Base-by-base conservation (phyloP, 176 grass and related monocot genomes). In the Microstegium vimineum region DNA sequence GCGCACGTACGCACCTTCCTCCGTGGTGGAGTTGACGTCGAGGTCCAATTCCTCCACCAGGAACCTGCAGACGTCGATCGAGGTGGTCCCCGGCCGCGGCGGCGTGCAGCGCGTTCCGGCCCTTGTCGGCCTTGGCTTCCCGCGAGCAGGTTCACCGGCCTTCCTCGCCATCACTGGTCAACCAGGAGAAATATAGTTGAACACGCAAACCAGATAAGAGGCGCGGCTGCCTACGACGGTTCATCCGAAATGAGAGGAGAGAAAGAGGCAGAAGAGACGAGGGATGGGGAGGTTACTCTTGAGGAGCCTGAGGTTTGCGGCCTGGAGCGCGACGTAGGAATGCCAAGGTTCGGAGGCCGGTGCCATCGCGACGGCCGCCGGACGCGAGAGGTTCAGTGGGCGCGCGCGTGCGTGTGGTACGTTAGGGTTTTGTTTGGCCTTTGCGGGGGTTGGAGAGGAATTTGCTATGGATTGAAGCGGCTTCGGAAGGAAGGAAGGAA, bases 11-110 rank as follows among this genome's bases (percentile, higher is more conserved):
- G 4, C 3, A 85, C 83, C 78, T 63, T 62, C 27, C 6, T 27
- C 42, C 2, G 35, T 49, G 6, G 14, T 31, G 1, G 54, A 73
- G 25, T 87, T 84, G 64, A 84, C 42, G 45, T 84, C 81, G 7
- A 91, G 13, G 25, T 49, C 75, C 60, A 35, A 25, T 20, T 83
- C 84, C 69, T 87, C 85, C 22, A 91, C 72, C 61, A 91, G 54
- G 46, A 87, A 87, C 76, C 74, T 83, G 75, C 84, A 87, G 41
- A 59, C 46, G 5, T 84, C 75, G 13, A 68, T 84, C 75, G 13
- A 68, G 78, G 34, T 10, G 64, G 18, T 81, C 89, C 20, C 70
- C 66, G 60, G 16, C 38, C 20, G 89, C 80, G 18, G 85, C 85
- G n/a, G 49, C 17, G 79, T 91, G 89, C 5, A 91, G 78, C 5